Evolutionary conservation across 805 yeast species (phyloP).

Genomic region (Candida insectorum): DNA sequence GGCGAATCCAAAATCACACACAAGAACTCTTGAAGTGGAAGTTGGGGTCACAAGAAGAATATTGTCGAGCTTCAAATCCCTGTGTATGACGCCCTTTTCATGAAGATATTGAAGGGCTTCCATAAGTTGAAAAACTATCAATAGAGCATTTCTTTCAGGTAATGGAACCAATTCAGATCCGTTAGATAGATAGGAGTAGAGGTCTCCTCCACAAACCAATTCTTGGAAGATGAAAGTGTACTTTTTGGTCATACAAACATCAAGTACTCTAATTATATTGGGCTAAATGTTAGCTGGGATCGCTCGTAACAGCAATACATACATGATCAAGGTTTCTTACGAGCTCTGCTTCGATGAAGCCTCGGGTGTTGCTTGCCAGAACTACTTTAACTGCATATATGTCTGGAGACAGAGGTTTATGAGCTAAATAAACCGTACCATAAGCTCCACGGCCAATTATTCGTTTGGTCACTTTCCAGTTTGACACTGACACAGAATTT

Average conservation of each 20-base stretch:
- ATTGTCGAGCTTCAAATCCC: conserved; percentile 67
- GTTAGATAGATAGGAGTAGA: conserved; percentile 50
- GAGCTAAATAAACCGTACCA: conserved; percentile 48
- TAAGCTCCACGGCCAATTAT: conserved; percentile 56
- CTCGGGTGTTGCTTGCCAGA: neutral
- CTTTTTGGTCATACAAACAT: conserved; percentile 22
- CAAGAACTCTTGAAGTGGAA: conserved; percentile 49
- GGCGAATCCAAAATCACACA: conserved; percentile 68
- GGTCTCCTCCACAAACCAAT: conserved; percentile 54
- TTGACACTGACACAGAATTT: neutral
- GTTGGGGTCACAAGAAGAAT: conserved; percentile 52
- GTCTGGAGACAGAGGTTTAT: conserved; percentile 12
- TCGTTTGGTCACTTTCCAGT: conserved; percentile 42
- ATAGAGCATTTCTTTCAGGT: conserved; percentile 52
- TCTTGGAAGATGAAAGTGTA: conserved; percentile 47
- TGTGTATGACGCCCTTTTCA: conserved; percentile 50
- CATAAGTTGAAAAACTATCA: conserved; percentile 54
- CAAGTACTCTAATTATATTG: conserved; percentile 45
- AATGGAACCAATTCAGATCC: conserved; percentile 39
- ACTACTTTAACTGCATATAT: conserved; percentile 51
- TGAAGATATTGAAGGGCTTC: conserved; percentile 57
- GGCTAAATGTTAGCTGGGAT: conserved; percentile 25
- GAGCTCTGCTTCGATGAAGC: conserved; percentile 45
- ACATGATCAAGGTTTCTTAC: conserved; percentile 34
- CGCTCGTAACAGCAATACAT: conserved; percentile 1